Percentiles rank a stretch among this genome's conserved stretches.
Conservation (phyloP, 208 protist genomes). For the Leishmania martiniquensis region DNA sequence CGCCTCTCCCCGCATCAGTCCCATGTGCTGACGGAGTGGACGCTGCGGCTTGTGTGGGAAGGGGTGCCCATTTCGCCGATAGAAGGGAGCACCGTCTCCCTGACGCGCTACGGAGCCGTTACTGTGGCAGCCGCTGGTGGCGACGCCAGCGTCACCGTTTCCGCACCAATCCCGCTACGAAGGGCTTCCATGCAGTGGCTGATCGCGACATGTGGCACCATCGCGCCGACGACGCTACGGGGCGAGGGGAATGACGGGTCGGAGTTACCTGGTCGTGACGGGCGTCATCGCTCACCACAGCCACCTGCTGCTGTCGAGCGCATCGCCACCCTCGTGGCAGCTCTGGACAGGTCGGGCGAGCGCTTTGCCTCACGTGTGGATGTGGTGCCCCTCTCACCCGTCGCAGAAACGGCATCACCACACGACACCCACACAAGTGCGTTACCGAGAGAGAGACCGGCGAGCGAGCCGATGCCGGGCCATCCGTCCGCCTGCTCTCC, state of each 20-base stretch:
- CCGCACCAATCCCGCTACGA: constrained; percentile 3
- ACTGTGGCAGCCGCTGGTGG: background rate
- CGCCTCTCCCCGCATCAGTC: constrained; percentile 1
- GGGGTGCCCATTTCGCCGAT: background rate
- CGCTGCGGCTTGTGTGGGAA: constrained; percentile 16
- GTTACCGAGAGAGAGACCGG: background rate
- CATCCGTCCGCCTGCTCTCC: background rate
- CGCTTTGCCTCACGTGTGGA: background rate
- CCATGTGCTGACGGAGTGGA: constrained; percentile 8
- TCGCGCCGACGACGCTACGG: background rate
- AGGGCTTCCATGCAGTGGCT: constrained; percentile 14
- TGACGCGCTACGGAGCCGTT: constrained; percentile 1
- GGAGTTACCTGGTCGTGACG: too few species aligned
- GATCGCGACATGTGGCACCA: constrained; percentile 11
- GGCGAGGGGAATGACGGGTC: background rate
- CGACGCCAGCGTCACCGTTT: background rate
- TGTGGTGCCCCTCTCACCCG: background rate
- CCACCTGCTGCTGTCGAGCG: constrained; percentile 10
- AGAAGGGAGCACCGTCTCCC: background rate
- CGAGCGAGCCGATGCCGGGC: background rate
- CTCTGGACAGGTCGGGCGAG: background rate
- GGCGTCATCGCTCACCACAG: background rate
- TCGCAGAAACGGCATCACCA: background rate
- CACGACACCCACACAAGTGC: background rate
- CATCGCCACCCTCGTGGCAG: background rate